Percentiles rank a stretch among this genome's conserved stretches.
These are phyloP conservation scores for Sporothrix euskadiensis DNA, from an alignment of 2,329 filamentous ascomycete genomes.

Conservation along the genomic window DNA sequence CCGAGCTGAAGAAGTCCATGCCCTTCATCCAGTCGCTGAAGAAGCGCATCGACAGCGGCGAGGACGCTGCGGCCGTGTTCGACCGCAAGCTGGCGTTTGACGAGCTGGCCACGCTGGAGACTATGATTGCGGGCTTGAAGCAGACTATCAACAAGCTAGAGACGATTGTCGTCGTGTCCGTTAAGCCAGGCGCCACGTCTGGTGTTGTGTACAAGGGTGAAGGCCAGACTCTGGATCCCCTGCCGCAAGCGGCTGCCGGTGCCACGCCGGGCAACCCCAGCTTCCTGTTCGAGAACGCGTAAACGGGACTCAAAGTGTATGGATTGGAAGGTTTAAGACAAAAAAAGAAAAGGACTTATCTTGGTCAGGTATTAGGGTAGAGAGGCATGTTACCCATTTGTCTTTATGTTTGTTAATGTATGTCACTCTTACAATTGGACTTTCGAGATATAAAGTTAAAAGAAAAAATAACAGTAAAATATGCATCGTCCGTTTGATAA, in stretches of 20 bases:
- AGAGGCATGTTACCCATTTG: conserved; percentile 13
- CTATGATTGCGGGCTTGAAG: conserved; percentile 56
- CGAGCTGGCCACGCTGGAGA: conserved; percentile 77
- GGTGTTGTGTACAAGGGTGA: conserved; percentile 54
- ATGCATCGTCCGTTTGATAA: not conserved
- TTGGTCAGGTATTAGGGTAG: not conserved
- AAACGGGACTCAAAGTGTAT: not conserved
- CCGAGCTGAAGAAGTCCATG: conserved; percentile 97
- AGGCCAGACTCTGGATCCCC: conserved; percentile 57
- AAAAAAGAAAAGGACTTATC: not conserved
- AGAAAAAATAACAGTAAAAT: not conserved
- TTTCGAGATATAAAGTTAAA: not conserved
- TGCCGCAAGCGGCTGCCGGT: conserved; percentile 63
- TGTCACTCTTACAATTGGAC: not conserved
- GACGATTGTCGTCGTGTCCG: conserved; percentile 67
- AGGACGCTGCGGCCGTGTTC: conserved; percentile 68
- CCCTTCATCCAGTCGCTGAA: conserved; percentile 89
- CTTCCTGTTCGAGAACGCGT: conserved; percentile 35
- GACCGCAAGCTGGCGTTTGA: conserved; percentile 85
- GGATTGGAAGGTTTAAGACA: not conserved
- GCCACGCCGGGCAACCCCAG: conserved; percentile 68
- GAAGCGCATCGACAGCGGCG: conserved; percentile 73
- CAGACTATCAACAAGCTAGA: conserved; percentile 55
- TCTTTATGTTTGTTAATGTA: not conserved
- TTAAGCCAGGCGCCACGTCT: conserved; percentile 69